phyloP scores from a whole-genome alignment of 257 asterid genomes.

The Solanum bulbocastanum region DNA sequence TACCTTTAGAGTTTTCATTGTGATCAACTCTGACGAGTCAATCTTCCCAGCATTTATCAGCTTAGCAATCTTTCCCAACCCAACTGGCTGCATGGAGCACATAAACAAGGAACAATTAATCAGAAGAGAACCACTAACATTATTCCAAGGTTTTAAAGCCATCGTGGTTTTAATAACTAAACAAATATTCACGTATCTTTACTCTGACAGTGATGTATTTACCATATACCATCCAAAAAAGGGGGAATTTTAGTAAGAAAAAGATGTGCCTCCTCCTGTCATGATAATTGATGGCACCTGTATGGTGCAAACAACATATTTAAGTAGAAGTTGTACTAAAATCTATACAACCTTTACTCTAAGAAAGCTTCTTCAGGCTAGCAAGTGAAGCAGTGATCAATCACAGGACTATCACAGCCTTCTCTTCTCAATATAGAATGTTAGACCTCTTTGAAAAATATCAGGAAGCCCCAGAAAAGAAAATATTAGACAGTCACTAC shows the following conservation, averaged over 20 bases:
- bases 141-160: not conserved
- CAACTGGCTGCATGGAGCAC: slow-evolving; percentile 63
- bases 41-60: slow-evolving; percentile 91
- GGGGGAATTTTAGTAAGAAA: not conserved
- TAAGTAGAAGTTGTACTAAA: slow-evolving; percentile 25
- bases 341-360: slow-evolving; percentile 44
- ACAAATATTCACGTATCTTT: not conserved
- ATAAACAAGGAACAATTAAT: not conserved
- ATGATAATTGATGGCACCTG: not conserved
- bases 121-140: not conserved
- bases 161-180: not conserved
- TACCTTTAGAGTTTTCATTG: slow-evolving; percentile 93
- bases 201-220: not conserved
- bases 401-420: slow-evolving; percentile 54
- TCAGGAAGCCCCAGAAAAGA: slow-evolving; percentile 30
- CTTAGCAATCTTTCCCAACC: slow-evolving; percentile 82
- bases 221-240: not conserved
- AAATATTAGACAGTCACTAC: slow-evolving; percentile 54
- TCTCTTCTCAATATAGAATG: slow-evolving; percentile 59
- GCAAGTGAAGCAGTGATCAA: slow-evolving; percentile 74
- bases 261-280: not conserved
- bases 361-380: slow-evolving; percentile 41
- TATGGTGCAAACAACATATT: not conserved
- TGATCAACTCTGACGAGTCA: slow-evolving; percentile 91
- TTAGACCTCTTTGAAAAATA: slow-evolving; percentile 29